Percentiles rank a stretch among this genome's conserved stretches.
phyloP scores from a whole-genome alignment of 2,329 filamentous ascomycete species.

The Colletotrichum ledebouriae region DNA sequence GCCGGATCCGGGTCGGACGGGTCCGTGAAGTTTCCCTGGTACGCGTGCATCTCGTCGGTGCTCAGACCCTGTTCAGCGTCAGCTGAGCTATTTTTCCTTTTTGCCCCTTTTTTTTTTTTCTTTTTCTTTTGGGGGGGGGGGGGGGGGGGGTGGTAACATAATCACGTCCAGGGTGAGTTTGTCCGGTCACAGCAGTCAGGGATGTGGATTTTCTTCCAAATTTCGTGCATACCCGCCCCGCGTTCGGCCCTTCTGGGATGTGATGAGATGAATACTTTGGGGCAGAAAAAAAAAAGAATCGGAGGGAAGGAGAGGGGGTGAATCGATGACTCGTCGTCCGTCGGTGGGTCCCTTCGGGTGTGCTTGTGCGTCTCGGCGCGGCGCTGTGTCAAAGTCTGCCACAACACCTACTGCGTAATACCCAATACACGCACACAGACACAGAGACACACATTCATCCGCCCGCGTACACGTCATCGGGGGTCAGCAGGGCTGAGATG shows the following conservation, averaged over 20 bases:
- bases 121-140: too few relatives aligned
- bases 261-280: constrained; percentile 17
- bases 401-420: not conserved
- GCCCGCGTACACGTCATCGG: constrained; percentile 11
- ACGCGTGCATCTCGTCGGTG: constrained; percentile 66
- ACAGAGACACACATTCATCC: not conserved
- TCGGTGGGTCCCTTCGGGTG: constrained; percentile 14
- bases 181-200: constrained; percentile 8
- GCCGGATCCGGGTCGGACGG: constrained; percentile 61
- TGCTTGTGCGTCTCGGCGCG: constrained; percentile 5
- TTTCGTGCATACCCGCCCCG: constrained; percentile 17
- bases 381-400: constrained; percentile 1
- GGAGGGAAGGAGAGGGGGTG: constrained; percentile 2
- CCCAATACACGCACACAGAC: too few relatives aligned
- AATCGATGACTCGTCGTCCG: not conserved
- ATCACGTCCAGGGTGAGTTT: constrained; percentile 2
- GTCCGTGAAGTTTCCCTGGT: constrained; percentile 69
- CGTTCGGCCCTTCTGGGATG: constrained; percentile 17
- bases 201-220: not conserved
- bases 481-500: constrained; percentile 38
- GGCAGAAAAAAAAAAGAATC: not conserved
- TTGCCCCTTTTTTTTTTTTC: not conserved
- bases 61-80: constrained; percentile 58
- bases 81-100: constrained; percentile 9
- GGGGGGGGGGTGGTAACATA: not conserved